These are phyloP conservation scores for Penicillium taxi DNA, from an alignment of 495 filamentous ascomycete genomes.

Conservation along the genomic window DNA sequence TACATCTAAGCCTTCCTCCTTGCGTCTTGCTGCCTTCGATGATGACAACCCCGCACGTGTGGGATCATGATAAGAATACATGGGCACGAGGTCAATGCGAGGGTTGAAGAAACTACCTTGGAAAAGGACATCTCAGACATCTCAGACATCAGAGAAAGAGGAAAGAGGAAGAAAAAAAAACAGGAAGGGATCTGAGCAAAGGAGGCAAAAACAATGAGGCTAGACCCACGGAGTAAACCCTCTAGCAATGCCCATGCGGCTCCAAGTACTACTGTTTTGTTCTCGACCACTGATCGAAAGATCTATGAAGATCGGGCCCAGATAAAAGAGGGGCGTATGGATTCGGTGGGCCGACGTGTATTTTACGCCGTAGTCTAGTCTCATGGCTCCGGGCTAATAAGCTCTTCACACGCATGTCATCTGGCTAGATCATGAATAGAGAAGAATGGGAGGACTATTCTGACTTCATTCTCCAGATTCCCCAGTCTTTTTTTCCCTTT, in stretches of 20 bases:
- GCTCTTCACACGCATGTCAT: constrained; percentile 13
- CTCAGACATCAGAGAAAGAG: no score
- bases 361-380: no score
- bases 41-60: constrained; percentile 4
- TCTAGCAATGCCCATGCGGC: constrained; percentile 1
- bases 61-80: not conserved
- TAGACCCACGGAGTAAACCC: not conserved
- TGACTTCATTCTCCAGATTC: not conserved
- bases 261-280: not conserved
- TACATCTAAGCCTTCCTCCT: no score
- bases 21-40: not conserved
- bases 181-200: not conserved
- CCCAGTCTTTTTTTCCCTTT: not conserved
- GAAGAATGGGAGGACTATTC: no score
- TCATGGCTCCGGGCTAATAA: not conserved
- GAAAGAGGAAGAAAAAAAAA: not conserved
- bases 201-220: not conserved
- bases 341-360: no score
- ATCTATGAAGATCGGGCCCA: no score
- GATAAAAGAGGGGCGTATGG: no score
- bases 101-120: no score
- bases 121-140: no score
- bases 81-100: not conserved
- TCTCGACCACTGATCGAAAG: no score
- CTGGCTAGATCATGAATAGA: no score